These are phyloP conservation scores for Mikania micrantha DNA, from an alignment of 129 eudicot species.

Conservation along the genomic window DNA sequence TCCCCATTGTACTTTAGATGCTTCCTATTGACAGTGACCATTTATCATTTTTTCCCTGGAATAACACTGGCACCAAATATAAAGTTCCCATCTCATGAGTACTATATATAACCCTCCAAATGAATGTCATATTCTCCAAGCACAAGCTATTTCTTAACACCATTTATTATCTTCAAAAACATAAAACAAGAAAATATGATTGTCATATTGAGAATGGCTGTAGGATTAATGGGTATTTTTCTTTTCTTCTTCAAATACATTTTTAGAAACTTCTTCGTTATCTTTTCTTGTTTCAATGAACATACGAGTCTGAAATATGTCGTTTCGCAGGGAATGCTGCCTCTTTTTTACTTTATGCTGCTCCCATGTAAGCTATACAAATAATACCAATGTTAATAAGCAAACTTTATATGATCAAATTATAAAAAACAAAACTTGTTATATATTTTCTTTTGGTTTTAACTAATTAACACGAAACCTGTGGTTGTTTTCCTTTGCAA, in stretches of 20 bases:
- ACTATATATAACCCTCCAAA: conserved; percentile 44
- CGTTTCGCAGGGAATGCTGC: conserved; percentile 73
- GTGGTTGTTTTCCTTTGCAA: conserved; percentile 25
- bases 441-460: background rate
- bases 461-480: conserved; percentile 12
- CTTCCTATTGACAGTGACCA: conserved; percentile 21
- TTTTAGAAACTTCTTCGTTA: background rate
- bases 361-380: conserved; percentile 70
- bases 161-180: background rate
- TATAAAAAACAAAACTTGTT: background rate
- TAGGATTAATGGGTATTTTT: conserved; percentile 66
- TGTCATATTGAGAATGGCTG: conserved; percentile 50
- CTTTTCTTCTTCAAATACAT: background rate
- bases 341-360: conserved; percentile 65
- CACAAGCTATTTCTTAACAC: conserved; percentile 19
- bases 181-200: conserved; percentile 35
- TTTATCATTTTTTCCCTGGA: conserved; percentile 13
- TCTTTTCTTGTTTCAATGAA: background rate
- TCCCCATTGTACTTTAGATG: conserved; percentile 20
- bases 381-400: background rate
- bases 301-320: conserved; percentile 2
- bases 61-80: conserved; percentile 29
- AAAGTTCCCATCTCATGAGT: conserved; percentile 21
- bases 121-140: conserved; percentile 26
- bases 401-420: background rate